phyloP scores from a whole-genome alignment of 176 grass and related monocot genomes.

The Coix lacrymajobi region DNA sequence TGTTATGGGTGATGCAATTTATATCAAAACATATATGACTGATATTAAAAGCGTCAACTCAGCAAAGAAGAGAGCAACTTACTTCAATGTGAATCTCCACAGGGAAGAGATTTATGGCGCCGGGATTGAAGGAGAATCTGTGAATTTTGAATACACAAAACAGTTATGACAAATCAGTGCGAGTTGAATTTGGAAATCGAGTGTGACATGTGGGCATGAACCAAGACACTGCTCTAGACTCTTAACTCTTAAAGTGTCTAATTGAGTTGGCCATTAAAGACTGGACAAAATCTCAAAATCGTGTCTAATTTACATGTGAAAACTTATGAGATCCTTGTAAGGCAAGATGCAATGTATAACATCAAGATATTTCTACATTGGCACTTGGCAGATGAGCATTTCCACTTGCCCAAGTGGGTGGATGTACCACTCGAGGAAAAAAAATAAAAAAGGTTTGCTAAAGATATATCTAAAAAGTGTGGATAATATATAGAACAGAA shows the following conservation, averaged over 20 bases:
- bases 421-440: neutral
- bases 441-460: neutral
- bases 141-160: conserved; percentile 14
- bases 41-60: neutral
- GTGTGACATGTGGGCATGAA: neutral
- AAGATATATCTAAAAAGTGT: neutral
- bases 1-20: neutral
- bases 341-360: conserved; percentile 12
- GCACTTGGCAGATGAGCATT: neutral
- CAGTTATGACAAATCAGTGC: neutral
- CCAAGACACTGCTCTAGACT: neutral
- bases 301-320: neutral
- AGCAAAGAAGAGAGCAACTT: conserved; percentile 39
- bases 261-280: neutral
- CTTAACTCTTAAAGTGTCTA: neutral
- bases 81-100: conserved; percentile 94
- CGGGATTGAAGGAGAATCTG: conserved; percentile 94
- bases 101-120: conserved; percentile 84
- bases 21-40: neutral
- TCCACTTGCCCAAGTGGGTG: neutral
- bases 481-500: conserved; percentile 13
- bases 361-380: neutral
- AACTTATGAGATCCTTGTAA: neutral
- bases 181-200: neutral
- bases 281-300: neutral